Percentiles rank a stretch among this genome's conserved stretches.
These are phyloP conservation scores for Eucalyptus camaldulensis DNA, from an alignment of 345 rosid genomes.

Conservation along the genomic window DNA sequence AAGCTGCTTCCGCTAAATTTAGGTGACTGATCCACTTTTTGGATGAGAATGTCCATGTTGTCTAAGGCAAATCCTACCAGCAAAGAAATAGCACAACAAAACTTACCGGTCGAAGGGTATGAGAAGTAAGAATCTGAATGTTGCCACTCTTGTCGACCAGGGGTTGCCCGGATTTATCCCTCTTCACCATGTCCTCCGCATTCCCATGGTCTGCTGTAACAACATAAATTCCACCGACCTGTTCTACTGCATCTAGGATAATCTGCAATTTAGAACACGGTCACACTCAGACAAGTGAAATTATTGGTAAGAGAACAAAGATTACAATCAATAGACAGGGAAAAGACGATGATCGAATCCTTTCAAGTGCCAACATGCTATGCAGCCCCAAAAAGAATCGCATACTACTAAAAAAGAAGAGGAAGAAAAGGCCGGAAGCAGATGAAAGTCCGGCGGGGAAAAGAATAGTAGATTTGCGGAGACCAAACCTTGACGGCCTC, in stretches of 20 bases:
- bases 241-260: slow-evolving; percentile 77
- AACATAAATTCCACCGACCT: slow-evolving; percentile 83
- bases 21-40: not conserved
- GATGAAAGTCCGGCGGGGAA: not conserved
- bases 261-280: slow-evolving; percentile 30
- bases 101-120: slow-evolving; percentile 92
- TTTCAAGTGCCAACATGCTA: not conserved
- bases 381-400: not conserved
- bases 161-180: slow-evolving; percentile 79
- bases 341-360: not conserved
- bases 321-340: not conserved
- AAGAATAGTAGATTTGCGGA: not conserved
- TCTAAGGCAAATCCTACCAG: not conserved
- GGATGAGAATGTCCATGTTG: not conserved
- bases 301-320: not conserved
- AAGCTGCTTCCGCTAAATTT: not conserved
- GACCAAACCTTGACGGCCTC: slow-evolving; percentile 74
- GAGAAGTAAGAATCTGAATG: slow-evolving; percentile 89
- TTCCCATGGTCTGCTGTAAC: slow-evolving; percentile 98
- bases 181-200: slow-evolving; percentile 99
- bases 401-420: not conserved
- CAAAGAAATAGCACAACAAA: not conserved
- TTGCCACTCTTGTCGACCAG: slow-evolving; percentile 55
- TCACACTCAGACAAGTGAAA: not conserved
- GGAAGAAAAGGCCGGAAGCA: not conserved